Evolutionary conservation across 768 basidiomycete genomes (phyloP).

Genomic region (Rhizopogon rudus): DNA sequence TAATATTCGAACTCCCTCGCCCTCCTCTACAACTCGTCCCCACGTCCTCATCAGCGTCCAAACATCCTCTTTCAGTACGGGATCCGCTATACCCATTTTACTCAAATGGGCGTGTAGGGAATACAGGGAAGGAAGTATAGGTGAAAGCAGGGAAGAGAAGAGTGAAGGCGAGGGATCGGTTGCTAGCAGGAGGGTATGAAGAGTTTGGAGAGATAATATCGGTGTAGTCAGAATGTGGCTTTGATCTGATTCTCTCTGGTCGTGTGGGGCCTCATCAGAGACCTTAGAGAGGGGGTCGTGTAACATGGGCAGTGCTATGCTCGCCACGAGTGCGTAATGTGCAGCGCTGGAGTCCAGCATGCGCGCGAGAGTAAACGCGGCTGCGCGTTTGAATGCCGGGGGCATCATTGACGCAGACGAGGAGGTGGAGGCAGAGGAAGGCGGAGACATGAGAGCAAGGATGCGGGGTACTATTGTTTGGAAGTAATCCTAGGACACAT

Average conservation of each 20-base stretch:
- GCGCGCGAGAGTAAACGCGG: slow-evolving; percentile 64
- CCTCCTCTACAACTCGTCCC: slow-evolving; percentile 57
- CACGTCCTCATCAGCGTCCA: slow-evolving; percentile 64
- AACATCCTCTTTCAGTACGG: slow-evolving; percentile 53
- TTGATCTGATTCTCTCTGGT: neutral
- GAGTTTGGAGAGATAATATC: slow-evolving; percentile 38
- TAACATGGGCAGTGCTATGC: slow-evolving; percentile 41
- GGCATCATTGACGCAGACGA: slow-evolving; percentile 11
- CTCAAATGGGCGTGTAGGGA: slow-evolving; percentile 54
- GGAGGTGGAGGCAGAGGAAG: neutral
- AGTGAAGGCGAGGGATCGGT: slow-evolving; percentile 75
- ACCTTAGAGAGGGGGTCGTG: slow-evolving; percentile 45
- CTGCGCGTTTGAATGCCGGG: slow-evolving; percentile 50
- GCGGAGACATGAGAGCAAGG: slow-evolving; percentile 39
- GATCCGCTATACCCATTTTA: slow-evolving; percentile 55
- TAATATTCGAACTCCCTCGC: slow-evolving; percentile 50
- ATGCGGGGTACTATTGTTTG: slow-evolving; percentile 48
- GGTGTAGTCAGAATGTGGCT: slow-evolving; percentile 14
- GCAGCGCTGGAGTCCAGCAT: slow-evolving; percentile 42
- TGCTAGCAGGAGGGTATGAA: slow-evolving; percentile 61
- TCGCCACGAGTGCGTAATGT: slow-evolving; percentile 13
- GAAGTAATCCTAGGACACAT: slow-evolving; percentile 56
- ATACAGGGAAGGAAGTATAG: slow-evolving; percentile 65
- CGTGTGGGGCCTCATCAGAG: neutral
- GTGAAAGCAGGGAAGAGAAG: slow-evolving; percentile 58